Conservation (phyloP, 257 asterid genomes). For the Solanum verrucosum region DNA sequence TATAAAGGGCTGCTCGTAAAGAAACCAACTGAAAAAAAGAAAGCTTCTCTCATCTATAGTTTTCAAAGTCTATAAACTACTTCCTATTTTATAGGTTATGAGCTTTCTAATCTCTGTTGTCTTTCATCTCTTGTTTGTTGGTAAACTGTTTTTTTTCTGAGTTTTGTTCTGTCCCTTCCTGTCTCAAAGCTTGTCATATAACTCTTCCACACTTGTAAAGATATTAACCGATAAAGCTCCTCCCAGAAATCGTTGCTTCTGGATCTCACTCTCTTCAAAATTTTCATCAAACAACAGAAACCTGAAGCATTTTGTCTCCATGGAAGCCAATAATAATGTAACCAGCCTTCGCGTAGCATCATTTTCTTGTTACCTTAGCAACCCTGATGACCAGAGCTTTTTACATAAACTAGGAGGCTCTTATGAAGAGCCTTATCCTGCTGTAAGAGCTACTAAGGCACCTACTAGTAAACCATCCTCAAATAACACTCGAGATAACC, state of each 20-base stretch:
- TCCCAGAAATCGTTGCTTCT: background rate
- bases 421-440: conserved; percentile 28
- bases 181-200: background rate
- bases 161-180: background rate
- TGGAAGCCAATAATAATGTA: conserved; percentile 46
- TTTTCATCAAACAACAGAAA: background rate
- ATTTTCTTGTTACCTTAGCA: conserved; percentile 62
- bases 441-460: conserved; percentile 12
- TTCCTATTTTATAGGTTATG: background rate
- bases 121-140: background rate
- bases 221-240: background rate
- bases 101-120: background rate
- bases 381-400: conserved; percentile 34
- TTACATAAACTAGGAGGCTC: conserved; percentile 21
- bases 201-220: background rate
- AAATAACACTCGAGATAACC: conserved; percentile 9
- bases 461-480: conserved; percentile 13
- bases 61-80: background rate
- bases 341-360: conserved; percentile 66
- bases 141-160: background rate
- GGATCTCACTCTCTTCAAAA: background rate
- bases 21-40: background rate
- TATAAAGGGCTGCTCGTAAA: background rate
- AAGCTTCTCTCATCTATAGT: background rate
- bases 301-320: conserved; percentile 4